Percentiles rank a stretch among this genome's conserved stretches.
These are phyloP conservation scores for Volutella citrinella DNA, from an alignment of 2,329 filamentous ascomycete genomes.

Conservation along the genomic window DNA sequence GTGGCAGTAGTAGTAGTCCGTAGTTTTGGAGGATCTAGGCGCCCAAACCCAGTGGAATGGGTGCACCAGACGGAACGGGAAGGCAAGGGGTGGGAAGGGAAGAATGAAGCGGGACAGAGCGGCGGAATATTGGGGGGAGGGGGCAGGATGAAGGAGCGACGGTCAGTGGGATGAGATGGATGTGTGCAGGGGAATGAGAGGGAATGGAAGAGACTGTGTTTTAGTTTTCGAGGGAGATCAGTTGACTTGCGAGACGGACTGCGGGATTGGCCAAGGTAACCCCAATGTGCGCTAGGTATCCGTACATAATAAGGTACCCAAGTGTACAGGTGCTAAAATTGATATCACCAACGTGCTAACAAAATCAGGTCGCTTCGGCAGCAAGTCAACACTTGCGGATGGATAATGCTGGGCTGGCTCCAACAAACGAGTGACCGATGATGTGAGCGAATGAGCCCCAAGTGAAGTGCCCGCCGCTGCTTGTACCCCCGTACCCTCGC, in stretches of 20 bases:
- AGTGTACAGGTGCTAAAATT: slow-evolving; percentile 5
- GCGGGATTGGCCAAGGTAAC: slow-evolving; percentile 11
- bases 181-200: slow-evolving; percentile 8
- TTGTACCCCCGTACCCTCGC: slow-evolving; percentile 11
- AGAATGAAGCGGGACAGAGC: slow-evolving; percentile 5
- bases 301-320: slow-evolving; percentile 5
- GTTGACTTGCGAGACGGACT: slow-evolving; percentile 12
- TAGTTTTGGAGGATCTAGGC: too few species aligned
- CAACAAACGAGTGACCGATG: too few species aligned
- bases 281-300: slow-evolving; percentile 8
- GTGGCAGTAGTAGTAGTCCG: too few species aligned
- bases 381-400: slow-evolving; percentile 11
- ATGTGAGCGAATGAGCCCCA: too few species aligned
- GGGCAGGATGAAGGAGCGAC: slow-evolving; percentile 5
- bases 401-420: too few species aligned
- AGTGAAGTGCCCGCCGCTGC: too few species aligned
- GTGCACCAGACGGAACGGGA: too few species aligned
- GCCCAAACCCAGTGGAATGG: too few species aligned
- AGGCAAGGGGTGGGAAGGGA: slow-evolving; percentile 4
- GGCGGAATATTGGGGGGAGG: slow-evolving; percentile 4
- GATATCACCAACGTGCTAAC: too few species aligned
- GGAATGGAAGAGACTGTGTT: slow-evolving; percentile 24
- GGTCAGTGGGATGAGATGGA: slow-evolving; percentile 6
- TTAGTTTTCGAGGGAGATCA: slow-evolving; percentile 28
- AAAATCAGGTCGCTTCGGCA: slow-evolving; percentile 12